Conservation (phyloP, 345 rosid species). For the rapeseed (Brassica napus) region DNA sequence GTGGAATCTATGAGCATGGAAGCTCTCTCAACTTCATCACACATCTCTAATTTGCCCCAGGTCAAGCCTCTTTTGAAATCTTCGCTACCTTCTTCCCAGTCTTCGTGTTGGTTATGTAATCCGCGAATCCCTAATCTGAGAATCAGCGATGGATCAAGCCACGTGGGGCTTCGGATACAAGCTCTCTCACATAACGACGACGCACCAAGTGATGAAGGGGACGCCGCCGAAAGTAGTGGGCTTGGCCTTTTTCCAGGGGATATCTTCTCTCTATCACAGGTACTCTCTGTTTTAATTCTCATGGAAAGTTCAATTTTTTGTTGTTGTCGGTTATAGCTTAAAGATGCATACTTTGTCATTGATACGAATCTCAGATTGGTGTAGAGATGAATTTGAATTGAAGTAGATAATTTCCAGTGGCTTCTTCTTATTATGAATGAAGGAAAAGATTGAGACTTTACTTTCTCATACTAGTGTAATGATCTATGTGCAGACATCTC, state of each 20-base stretch:
- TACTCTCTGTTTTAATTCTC: slow-evolving; percentile 8
- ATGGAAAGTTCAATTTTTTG: background rate
- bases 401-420: slow-evolving; percentile 24
- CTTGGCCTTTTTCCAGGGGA: slow-evolving; percentile 49
- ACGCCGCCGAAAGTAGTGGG: slow-evolving; percentile 42
- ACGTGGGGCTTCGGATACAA: slow-evolving; percentile 47
- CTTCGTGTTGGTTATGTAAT: slow-evolving; percentile 39
- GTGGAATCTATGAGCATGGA: slow-evolving; percentile 50
- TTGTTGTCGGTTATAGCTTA: background rate
- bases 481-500: slow-evolving; percentile 53
- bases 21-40: slow-evolving; percentile 48
- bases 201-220: slow-evolving; percentile 50
- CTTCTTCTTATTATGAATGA: slow-evolving; percentile 51
- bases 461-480: slow-evolving; percentile 38
- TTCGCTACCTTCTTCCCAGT: slow-evolving; percentile 35
- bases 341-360: slow-evolving; percentile 11
- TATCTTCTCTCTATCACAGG: slow-evolving; percentile 57
- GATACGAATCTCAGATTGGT: slow-evolving; percentile 21
- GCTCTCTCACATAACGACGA: slow-evolving; percentile 50
- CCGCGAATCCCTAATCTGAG: slow-evolving; percentile 47
- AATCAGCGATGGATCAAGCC: slow-evolving; percentile 42
- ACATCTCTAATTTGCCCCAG: slow-evolving; percentile 48
- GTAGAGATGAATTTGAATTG: slow-evolving; percentile 10
- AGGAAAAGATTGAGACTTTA: slow-evolving; percentile 50
- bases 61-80: slow-evolving; percentile 40